These are phyloP conservation scores for Pseudoneurospora amorphoporcata DNA, from an alignment of 495 filamentous ascomycete species.

Conservation along the genomic window DNA sequence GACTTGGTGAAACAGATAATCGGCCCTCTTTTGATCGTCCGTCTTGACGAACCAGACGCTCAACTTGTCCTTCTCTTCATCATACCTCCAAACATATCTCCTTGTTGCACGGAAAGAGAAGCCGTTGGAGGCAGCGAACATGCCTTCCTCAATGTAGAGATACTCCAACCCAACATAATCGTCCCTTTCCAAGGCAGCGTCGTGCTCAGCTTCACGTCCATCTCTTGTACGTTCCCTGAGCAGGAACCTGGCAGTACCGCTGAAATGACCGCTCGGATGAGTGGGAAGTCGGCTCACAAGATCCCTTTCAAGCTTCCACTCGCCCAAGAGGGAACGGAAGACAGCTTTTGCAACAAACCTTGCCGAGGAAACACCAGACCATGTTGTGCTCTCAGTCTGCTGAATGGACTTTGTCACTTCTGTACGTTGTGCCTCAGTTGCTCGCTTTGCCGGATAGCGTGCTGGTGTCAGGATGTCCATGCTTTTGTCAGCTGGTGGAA, in stretches of 20 bases:
- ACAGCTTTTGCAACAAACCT: slow-evolving; percentile 50
- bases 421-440: slow-evolving; percentile 7
- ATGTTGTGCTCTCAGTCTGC: slow-evolving; percentile 22
- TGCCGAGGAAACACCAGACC: slow-evolving; percentile 25
- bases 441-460: slow-evolving; percentile 23
- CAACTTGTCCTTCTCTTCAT: slow-evolving; percentile 41
- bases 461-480: slow-evolving; percentile 39
- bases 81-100: slow-evolving; percentile 49
- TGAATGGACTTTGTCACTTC: slow-evolving; percentile 20
- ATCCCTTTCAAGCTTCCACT: slow-evolving; percentile 50
- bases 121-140: slow-evolving; percentile 40
- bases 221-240: slow-evolving; percentile 43
- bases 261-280: slow-evolving; percentile 50
- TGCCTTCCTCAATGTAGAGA: slow-evolving; percentile 55
- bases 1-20: slow-evolving; percentile 57
- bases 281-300: slow-evolving; percentile 34
- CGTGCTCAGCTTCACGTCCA: slow-evolving; percentile 30
- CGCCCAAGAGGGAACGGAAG: slow-evolving; percentile 64
- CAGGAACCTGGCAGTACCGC: slow-evolving; percentile 52
- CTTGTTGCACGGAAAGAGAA: slow-evolving; percentile 39
- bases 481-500: slow-evolving; percentile 24
- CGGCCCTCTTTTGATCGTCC: slow-evolving; percentile 43
- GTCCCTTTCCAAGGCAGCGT: slow-evolving; percentile 2
- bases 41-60: slow-evolving; percentile 58
- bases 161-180: slow-evolving; percentile 48